phyloP scores from a whole-genome alignment of 139 green algal species.

The Diplosphaera chodatii region DNA sequence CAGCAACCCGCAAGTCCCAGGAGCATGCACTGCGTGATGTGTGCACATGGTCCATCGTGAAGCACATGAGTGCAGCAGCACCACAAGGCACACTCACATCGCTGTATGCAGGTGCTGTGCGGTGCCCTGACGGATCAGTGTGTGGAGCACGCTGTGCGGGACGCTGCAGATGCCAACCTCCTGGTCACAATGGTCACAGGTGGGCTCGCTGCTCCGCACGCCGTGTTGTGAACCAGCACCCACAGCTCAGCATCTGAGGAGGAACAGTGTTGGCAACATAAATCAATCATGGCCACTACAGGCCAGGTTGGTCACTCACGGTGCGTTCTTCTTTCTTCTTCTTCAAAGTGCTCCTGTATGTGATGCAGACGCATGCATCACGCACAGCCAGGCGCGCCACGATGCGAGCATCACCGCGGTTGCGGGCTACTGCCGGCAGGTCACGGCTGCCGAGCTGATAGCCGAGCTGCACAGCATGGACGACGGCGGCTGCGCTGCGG shows the following conservation, averaged over 20 bases:
- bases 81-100: too few species aligned
- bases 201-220: too few species aligned
- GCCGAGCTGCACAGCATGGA: slow-evolving; percentile 27
- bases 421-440: slow-evolving; percentile 52
- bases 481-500: background rate
- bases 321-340: too few species aligned
- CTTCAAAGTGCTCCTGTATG: too few species aligned
- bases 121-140: slow-evolving; percentile 71
- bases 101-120: slow-evolving; percentile 36
- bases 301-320: background rate
- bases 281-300: background rate
- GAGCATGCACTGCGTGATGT: too few species aligned
- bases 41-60: too few species aligned
- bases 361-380: too few species aligned
- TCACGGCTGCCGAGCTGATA: slow-evolving; percentile 29
- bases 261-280: too few species aligned
- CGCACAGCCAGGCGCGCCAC: slow-evolving; percentile 42
- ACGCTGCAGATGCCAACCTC: slow-evolving; percentile 60
- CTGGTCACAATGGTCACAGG: slow-evolving; percentile 44
- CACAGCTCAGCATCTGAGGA: too few species aligned
- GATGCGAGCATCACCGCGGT: slow-evolving; percentile 27
- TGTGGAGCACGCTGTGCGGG: slow-evolving; percentile 59
- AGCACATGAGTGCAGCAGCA: too few species aligned
- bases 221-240: background rate
- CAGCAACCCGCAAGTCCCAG: too few species aligned